Conservation (phyloP, 305 asterid species). For the Nicotiana rustica region DNA sequence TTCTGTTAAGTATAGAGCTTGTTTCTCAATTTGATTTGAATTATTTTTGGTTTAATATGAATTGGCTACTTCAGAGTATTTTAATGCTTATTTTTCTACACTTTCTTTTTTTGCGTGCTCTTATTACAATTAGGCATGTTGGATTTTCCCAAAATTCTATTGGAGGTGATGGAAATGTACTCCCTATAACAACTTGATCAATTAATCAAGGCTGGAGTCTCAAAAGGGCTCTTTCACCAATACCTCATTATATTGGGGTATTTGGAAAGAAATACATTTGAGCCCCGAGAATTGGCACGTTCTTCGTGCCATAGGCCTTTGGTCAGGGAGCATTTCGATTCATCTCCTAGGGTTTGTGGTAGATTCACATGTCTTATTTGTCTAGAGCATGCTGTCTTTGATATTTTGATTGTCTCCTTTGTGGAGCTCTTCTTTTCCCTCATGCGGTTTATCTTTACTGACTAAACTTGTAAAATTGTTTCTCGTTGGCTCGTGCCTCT, state of each 20-base stretch:
- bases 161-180: constrained; percentile 53
- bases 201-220: constrained; percentile 96
- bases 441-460: too few species aligned
- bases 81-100: not conserved
- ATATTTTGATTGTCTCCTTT: not conserved
- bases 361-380: constrained; percentile 22
- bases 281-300: constrained; percentile 86
- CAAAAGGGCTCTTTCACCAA: constrained; percentile 62
- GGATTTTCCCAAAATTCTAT: constrained; percentile 35
- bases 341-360: constrained; percentile 43
- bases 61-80: not conserved
- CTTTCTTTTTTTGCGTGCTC: not conserved
- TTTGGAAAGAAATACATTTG: constrained; percentile 63
- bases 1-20: not conserved
- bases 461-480: too few species aligned
- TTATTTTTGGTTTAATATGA: not conserved
- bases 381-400: not conserved
- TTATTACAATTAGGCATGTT: constrained; percentile 29
- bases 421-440: not conserved
- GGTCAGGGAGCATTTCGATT: constrained; percentile 75
- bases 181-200: constrained; percentile 43
- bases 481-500: too few species aligned
- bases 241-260: constrained; percentile 39
- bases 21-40: not conserved
- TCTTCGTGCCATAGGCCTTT: constrained; percentile 88